Evolutionary conservation across 352 stramenopile genomes (phyloP).

Genomic region (Pythium biforme): DNA sequence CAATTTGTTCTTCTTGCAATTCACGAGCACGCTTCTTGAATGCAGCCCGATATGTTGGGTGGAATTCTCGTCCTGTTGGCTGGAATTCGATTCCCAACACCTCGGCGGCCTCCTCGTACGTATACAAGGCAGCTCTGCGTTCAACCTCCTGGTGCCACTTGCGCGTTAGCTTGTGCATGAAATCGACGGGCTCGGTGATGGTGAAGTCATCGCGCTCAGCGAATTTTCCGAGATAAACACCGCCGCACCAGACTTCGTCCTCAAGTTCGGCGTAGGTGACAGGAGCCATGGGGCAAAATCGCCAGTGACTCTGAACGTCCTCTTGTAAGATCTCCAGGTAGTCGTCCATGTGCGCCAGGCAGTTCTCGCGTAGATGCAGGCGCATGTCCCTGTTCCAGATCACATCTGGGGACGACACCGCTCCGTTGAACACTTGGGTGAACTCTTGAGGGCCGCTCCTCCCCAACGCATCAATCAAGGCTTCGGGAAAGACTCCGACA

Average conservation of each 20-base stretch:
- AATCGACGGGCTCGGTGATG: slow-evolving; percentile 83
- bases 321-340: slow-evolving; percentile 88
- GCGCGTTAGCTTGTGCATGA: slow-evolving; percentile 80
- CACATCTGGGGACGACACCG: slow-evolving; percentile 87
- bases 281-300: slow-evolving; percentile 91
- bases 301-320: slow-evolving; percentile 86
- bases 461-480: slow-evolving; percentile 89
- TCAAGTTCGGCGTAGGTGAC: slow-evolving; percentile 88
- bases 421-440: slow-evolving; percentile 83
- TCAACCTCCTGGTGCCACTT: slow-evolving; percentile 78
- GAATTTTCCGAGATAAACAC: slow-evolving; percentile 93
- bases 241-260: slow-evolving; percentile 92
- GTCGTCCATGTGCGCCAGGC: slow-evolving; percentile 90
- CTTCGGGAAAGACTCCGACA: slow-evolving; percentile 83
- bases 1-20: slow-evolving; percentile 33
- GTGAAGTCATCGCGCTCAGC: slow-evolving; percentile 81
- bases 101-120: slow-evolving; percentile 38
- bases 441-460: slow-evolving; percentile 83
- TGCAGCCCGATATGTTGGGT: slow-evolving; percentile 39
- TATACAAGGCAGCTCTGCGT: slow-evolving; percentile 31
- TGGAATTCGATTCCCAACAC: slow-evolving; percentile 34
- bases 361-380: slow-evolving; percentile 83
- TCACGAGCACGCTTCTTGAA: slow-evolving; percentile 57
- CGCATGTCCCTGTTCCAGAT: slow-evolving; percentile 95
- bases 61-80: slow-evolving; percentile 15